Percentiles rank a stretch among this genome's conserved stretches.
Evolutionary conservation across 2,329 filamentous ascomycete species (phyloP).

Genomic region (Pestalotiopsis sp.): DNA sequence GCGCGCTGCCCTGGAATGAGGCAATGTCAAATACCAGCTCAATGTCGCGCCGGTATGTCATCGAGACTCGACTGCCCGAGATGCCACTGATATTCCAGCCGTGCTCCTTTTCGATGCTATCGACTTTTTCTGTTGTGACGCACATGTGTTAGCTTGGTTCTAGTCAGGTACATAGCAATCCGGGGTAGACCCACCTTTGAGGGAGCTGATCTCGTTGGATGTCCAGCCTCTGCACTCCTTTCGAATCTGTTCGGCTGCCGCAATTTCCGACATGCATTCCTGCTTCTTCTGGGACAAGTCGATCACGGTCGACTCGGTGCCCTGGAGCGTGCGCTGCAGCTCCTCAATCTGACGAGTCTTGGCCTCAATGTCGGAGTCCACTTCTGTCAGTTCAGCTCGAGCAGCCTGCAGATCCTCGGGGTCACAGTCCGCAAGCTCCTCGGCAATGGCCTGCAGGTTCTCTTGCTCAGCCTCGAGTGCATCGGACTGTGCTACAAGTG

Average conservation of each 20-base stretch:
- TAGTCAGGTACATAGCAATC: background rate
- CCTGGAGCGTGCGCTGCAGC: constrained; percentile 67
- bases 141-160: constrained; percentile 37
- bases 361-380: constrained; percentile 70
- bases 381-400: constrained; percentile 66
- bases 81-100: constrained; percentile 75
- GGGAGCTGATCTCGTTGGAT: constrained; percentile 72
- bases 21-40: constrained; percentile 72
- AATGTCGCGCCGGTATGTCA: constrained; percentile 73
- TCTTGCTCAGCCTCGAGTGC: constrained; percentile 64
- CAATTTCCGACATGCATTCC: constrained; percentile 73
- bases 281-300: constrained; percentile 68
- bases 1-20: constrained; percentile 54
- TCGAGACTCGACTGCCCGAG: constrained; percentile 64
- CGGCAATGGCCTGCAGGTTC: constrained; percentile 71
- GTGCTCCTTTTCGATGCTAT: constrained; percentile 64
- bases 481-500: constrained; percentile 62
- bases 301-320: constrained; percentile 67
- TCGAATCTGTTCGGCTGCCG: constrained; percentile 78
- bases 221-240: constrained; percentile 93
- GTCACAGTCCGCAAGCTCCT: constrained; percentile 78
- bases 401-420: constrained; percentile 75
- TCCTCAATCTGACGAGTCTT: constrained; percentile 71
- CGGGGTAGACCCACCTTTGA: constrained; percentile 67
- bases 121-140: constrained; percentile 59